Evolutionary conservation across 768 basidiomycete genomes (phyloP), one percentile per base, ranked within the genome.

Genomic region (Roridomyces roridus): DNA sequence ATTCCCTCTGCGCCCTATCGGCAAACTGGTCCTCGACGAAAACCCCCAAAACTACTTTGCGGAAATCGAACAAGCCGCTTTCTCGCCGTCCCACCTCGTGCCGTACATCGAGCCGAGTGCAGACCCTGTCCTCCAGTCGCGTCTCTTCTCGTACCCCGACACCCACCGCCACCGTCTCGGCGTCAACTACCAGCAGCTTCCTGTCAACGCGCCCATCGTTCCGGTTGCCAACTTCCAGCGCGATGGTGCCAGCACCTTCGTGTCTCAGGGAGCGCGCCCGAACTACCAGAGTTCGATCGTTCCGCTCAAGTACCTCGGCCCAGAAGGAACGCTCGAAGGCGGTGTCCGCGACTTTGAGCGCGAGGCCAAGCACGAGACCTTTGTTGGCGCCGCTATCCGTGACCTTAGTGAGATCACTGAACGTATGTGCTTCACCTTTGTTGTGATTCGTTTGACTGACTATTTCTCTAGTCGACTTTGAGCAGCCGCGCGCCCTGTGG

Each of bases 141-240:
- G 96, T 51, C 84, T 97, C 44, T 98, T 97, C 86, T 92, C 93
- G 5, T 98, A 98, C 80, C 88, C 89, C 4, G 91, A 93, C 68
- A 92, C 91, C 34, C 91, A 92, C 70, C 89, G 91, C 55, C 87
- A 92, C 76, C 89, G 91, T 69, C 87, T 92, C 28, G 91, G 91
- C 34, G 64, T 68, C 50, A 93, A 93, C 78, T 91, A 92, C 76
- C 82, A 88, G 67, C 91, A 96, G 67, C 77, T 98, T 10, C 94
- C 95, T 1, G 88, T 95, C 69, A 98, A 98, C 71, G 80, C 85
- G 6, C 89, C 94, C 1, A 69, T 89, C 45, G 77, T 74, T 47
- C 89, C 88, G 5, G 77, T 92, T 51, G 82, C 85, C 59, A 95
- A 96, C 84, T 96, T 96, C 90, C 94, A 96, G 76, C 90, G 95